Evolutionary conservation across 345 rosid genomes (phyloP).

Genomic region (Gossypium ekmanianum): DNA sequence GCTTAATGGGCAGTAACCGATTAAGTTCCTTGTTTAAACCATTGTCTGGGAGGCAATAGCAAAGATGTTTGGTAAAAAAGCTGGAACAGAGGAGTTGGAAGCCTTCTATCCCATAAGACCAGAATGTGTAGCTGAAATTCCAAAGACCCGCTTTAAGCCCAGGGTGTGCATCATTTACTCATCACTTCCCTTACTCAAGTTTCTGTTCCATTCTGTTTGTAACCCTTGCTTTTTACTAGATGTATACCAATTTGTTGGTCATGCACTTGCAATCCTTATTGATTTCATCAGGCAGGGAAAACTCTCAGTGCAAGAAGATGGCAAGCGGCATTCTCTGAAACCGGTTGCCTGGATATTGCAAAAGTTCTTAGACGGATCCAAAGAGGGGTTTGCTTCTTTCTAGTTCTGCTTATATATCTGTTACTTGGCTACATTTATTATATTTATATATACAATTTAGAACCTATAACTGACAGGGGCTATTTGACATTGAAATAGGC

Average conservation of each 20-base stretch:
- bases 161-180: slow-evolving; percentile 38
- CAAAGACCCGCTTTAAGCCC: slow-evolving; percentile 69
- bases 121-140: slow-evolving; percentile 61
- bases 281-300: slow-evolving; percentile 63
- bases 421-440: slow-evolving; percentile 3
- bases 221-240: not conserved
- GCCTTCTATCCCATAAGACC: slow-evolving; percentile 71
- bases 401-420: not conserved
- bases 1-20: slow-evolving; percentile 12
- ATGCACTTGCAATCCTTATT: not conserved
- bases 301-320: slow-evolving; percentile 90
- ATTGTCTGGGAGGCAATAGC: slow-evolving; percentile 33
- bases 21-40: slow-evolving; percentile 26
- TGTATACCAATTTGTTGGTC: not conserved
- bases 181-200: not conserved
- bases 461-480: not conserved
- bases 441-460: not conserved
- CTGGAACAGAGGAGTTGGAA: slow-evolving; percentile 60
- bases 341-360: slow-evolving; percentile 83
- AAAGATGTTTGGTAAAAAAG: slow-evolving; percentile 30
- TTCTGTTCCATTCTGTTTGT: slow-evolving; percentile 5
- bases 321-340: slow-evolving; percentile 79
- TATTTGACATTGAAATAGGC: not conserved
- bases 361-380: slow-evolving; percentile 85
- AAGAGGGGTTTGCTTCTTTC: slow-evolving; percentile 58